Conservation (phyloP, 129 eudicot genomes). For the Lactuca sativa region DNA sequence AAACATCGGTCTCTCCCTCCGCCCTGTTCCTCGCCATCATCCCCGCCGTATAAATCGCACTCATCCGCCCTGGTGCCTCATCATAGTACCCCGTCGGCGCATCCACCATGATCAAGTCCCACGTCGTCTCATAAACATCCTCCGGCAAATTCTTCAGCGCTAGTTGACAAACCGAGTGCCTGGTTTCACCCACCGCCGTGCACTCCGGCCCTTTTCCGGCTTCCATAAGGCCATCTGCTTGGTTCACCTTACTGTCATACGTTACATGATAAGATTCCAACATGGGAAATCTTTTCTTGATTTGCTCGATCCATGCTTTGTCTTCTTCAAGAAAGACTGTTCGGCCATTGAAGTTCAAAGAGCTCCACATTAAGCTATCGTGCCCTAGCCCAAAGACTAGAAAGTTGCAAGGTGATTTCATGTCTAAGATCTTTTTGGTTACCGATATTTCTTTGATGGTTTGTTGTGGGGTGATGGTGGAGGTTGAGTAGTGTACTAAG, state of each 20-base stretch:
- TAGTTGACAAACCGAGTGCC: slow-evolving; percentile 75
- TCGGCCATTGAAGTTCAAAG: slow-evolving; percentile 76
- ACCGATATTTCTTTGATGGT: slow-evolving; percentile 77
- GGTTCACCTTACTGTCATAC: slow-evolving; percentile 76
- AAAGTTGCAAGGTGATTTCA: slow-evolving; percentile 89
- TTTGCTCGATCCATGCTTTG: slow-evolving; percentile 81
- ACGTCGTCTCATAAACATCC: slow-evolving; percentile 69
- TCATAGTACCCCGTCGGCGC: slow-evolving; percentile 97
- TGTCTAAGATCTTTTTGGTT: slow-evolving; percentile 57
- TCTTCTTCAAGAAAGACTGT: slow-evolving; percentile 90
- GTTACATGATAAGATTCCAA: slow-evolving; percentile 76
- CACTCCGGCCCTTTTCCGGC: slow-evolving; percentile 78
- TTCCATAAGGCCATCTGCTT: slow-evolving; percentile 69
- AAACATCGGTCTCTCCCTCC: slow-evolving; percentile 76
- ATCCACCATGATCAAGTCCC: slow-evolving; percentile 99
- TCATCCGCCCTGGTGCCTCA: slow-evolving; percentile 96
- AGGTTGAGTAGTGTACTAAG: slow-evolving; percentile 82
- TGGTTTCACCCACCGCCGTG: slow-evolving; percentile 49
- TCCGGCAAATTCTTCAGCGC: slow-evolving; percentile 81
- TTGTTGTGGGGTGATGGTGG: slow-evolving; percentile 95
- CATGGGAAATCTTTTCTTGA: slow-evolving; percentile 74
- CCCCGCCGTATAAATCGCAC: slow-evolving; percentile 89
- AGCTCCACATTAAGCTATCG: slow-evolving; percentile 94
- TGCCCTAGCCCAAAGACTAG: slow-evolving; percentile 91
- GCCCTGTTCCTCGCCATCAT: slow-evolving; percentile 85